Base-by-base conservation (phyloP, 805 yeast genomes). In the Saccharomycopsis sp. region DNA sequence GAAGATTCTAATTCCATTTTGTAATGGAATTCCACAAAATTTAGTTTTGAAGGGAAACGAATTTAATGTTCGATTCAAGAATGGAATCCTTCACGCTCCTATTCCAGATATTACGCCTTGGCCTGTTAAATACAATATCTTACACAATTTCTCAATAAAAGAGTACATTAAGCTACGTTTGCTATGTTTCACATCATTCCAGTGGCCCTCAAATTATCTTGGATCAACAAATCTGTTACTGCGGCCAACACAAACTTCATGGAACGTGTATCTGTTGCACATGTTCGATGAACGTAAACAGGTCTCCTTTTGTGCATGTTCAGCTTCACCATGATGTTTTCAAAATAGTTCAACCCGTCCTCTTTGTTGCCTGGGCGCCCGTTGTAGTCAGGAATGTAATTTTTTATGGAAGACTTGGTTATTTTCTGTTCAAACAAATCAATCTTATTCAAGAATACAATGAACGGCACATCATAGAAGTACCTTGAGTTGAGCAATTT, bases 191-290 rank as follows among this genome's bases (percentile, higher is more conserved):
- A 38, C 42, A 42, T 42, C 35, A 86, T 63, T 4, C 95, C 95
- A 55, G 86, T 78, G 53, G 71, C 74, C 59, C 78, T 75, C 57
- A 89, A 61, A 55, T 83, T 88, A 53, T 82, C 82, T 56, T 83
- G 89, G 22, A 89, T 73, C 35, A 92, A 74, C 74, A 86, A 69
- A 62, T 92, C 97, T 1, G 96, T 86, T 6, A 87, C 95, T 0
- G 97, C 96, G 3, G 83, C 74, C 42, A 92, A 67, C 13, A 92
- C 96, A 54, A 88, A 89, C 54, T 74, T 72, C 95, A 92, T 92
- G 21, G 87, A 74, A 41, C 74, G 68, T 0, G 94, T 75, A 58
- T 92, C 97, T 0, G 98, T 92, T 0, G 98, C 98, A 62, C 96
- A 87, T 1, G 98, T 92, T 50, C 87, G 66, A 62, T 87, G 96